Base-by-base conservation (phyloP, 371 early-diverging fungal genomes). In the Mortierella sp. region DNA sequence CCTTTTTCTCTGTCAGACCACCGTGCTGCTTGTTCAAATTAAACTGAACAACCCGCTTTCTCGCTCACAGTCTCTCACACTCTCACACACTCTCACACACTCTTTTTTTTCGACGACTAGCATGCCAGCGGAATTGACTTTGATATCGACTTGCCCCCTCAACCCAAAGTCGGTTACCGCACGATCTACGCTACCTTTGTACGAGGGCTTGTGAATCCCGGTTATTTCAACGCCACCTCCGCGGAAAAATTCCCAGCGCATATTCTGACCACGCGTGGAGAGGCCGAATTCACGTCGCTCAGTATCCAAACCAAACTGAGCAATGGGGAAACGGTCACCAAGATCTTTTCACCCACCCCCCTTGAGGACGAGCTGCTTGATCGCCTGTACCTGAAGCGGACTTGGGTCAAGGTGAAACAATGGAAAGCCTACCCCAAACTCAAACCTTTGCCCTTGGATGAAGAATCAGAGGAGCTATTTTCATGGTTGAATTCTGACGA, bases 351-450 rank as follows among this genome's bases (percentile, higher is more conserved):
- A 13, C 60, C 74, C 0, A 46, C 74, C 16, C 54, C 63, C 1
- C 18, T 87, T 9, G 38, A 58, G 7, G 82, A 84, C 0, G 80
- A 82, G 7, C 42, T 76, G n/a, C 72, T 89, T 19, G 82, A 82
- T 67, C 46, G 67, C 18, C 38, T 89, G 28, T 89, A 86, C 31
- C 24, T 54, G 5, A 80, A 78, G 47, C 72, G 82, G 26, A 85
- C 84, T 8, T 89, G 88, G 88, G 83, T 83, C 14, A 80, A 79
- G 46, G 80, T 80, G 28, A 86, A 87, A 58, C 78, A 61, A 23
- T 93, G 93, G 93, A 83, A 88, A 30, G 86, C 90, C 6, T 93
- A 91, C 47, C 93, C 93, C 9, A 47, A 74, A 14, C 61, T 93
- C 5, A 34, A 57, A 13, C 88, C 90, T 0, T 45, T 84, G 3